Conservation (phyloP, 257 asterid species). For the Apocynum venetum region DNA sequence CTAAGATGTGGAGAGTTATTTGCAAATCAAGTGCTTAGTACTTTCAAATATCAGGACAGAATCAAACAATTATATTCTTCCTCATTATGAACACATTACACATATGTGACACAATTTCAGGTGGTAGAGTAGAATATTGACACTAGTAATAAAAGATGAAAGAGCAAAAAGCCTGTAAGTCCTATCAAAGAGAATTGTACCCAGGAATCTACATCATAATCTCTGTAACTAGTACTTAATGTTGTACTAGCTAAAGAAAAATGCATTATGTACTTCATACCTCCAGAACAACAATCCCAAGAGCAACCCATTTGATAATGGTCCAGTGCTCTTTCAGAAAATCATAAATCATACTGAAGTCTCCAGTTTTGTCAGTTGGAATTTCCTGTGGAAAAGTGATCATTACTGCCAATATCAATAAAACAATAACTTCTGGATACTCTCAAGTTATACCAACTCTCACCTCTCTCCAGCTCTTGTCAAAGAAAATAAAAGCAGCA, state of each 20-base stretch:
- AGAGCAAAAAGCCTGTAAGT: neutral
- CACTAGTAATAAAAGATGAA: neutral
- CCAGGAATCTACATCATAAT: neutral
- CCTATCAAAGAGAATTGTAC: neutral
- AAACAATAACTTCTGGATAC: slow-evolving; percentile 2
- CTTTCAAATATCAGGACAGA: neutral
- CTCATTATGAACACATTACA: too few species aligned
- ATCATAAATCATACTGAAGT: slow-evolving; percentile 50
- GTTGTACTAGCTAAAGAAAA: neutral
- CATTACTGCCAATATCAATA: slow-evolving; percentile 15
- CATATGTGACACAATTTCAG: neutral
- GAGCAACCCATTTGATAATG: slow-evolving; percentile 76
- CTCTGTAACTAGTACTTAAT: neutral
- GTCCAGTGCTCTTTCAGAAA: slow-evolving; percentile 75
- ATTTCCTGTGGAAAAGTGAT: slow-evolving; percentile 44
- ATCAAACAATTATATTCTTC: too few species aligned
- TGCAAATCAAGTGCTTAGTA: neutral
- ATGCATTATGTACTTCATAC: slow-evolving; percentile 23
- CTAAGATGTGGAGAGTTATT: neutral
- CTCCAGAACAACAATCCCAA: slow-evolving; percentile 70
- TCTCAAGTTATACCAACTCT: slow-evolving; percentile 18
- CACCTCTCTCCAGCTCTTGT: slow-evolving; percentile 91
- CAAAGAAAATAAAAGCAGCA: slow-evolving; percentile 89
- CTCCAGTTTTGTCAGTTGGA: slow-evolving; percentile 62
- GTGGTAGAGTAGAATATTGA: too few species aligned